A percentile compares a stretch with the other conserved stretches of the same genome.
Evolutionary conservation across 2,329 filamentous ascomycete species (phyloP).

Genomic region (Aureobasidium lini): DNA sequence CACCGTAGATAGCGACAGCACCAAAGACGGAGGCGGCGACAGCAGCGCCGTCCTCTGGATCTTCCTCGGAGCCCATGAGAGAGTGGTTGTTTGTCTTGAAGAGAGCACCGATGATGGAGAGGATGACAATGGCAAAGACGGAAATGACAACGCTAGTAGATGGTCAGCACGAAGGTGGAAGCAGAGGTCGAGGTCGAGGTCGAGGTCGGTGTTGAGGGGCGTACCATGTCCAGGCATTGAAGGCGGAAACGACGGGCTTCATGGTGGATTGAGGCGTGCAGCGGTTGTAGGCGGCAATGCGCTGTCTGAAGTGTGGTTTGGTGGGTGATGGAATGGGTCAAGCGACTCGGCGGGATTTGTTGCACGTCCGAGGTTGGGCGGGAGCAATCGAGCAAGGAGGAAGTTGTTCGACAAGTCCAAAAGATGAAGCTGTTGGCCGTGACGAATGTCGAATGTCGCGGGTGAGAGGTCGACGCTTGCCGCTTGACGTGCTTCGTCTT

Average conservation of each 20-base stretch:
- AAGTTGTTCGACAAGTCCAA: too few species aligned
- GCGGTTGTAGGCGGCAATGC: not conserved
- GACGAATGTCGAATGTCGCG: too few species aligned
- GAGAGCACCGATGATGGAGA: conserved; percentile 60
- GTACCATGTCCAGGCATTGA: conserved; percentile 95
- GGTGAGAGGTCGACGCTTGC: too few species aligned
- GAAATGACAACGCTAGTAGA: conserved; percentile 60
- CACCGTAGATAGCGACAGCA: conserved; percentile 80
- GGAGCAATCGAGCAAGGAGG: too few species aligned
- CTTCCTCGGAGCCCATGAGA: conserved; percentile 66
- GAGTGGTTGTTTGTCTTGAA: conserved; percentile 75
- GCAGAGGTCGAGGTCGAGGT: too few species aligned
- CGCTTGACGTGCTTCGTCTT: too few species aligned
- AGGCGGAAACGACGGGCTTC: conserved; percentile 88
- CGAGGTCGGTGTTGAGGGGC: conserved; percentile 23
- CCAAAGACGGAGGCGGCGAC: conserved; percentile 82
- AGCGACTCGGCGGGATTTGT: not conserved
- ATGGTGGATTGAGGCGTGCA: conserved; percentile 47
- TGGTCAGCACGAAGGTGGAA: conserved; percentile 18
- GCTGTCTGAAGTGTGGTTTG: not conserved
- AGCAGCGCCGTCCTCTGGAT: conserved; percentile 57
- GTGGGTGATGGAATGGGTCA: not conserved
- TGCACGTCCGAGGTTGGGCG: not conserved
- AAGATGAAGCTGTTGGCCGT: too few species aligned
- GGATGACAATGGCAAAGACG: conserved; percentile 57